These are phyloP conservation scores for Alternaria panax DNA, from an alignment of 2,329 filamentous ascomycete species.

Conservation along the genomic window DNA sequence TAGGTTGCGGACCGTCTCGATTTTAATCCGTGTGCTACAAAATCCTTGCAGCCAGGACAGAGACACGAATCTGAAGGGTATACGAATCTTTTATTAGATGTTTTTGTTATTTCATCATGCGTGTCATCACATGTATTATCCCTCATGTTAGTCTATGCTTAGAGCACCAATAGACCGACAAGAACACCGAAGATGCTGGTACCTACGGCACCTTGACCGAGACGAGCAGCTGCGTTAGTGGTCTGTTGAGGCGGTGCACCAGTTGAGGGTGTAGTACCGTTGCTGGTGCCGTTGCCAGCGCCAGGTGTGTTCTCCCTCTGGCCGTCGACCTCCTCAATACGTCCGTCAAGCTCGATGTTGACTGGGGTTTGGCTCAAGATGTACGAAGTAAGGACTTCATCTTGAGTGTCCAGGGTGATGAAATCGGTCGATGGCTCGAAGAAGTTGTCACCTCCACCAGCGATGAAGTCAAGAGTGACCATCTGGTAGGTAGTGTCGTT, in stretches of 20 bases:
- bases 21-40: too few species aligned
- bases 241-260: constrained; percentile 13
- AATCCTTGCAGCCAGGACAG: too few species aligned
- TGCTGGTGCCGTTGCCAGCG: constrained; percentile 25
- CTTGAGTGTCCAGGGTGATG: constrained; percentile 60
- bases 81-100: not conserved
- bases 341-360: constrained; percentile 58
- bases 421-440: constrained; percentile 54
- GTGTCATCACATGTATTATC: not conserved
- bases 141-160: not conserved
- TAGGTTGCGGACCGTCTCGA: not conserved
- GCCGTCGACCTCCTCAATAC: constrained; percentile 50
- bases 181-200: constrained; percentile 18
- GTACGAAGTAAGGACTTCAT: constrained; percentile 62
- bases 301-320: constrained; percentile 22
- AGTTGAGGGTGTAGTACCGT: constrained; percentile 26
- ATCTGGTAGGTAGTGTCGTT: constrained; percentile 61
- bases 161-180: constrained; percentile 24
- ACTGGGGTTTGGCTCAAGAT: constrained; percentile 60
- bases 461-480: constrained; percentile 69
- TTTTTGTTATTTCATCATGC: not conserved
- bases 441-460: constrained; percentile 68
- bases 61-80: not conserved
- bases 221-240: constrained; percentile 20
- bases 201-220: constrained; percentile 15